Conservation (phyloP, 75 land plant species). For the Pseudotsuga menziesii region DNA sequence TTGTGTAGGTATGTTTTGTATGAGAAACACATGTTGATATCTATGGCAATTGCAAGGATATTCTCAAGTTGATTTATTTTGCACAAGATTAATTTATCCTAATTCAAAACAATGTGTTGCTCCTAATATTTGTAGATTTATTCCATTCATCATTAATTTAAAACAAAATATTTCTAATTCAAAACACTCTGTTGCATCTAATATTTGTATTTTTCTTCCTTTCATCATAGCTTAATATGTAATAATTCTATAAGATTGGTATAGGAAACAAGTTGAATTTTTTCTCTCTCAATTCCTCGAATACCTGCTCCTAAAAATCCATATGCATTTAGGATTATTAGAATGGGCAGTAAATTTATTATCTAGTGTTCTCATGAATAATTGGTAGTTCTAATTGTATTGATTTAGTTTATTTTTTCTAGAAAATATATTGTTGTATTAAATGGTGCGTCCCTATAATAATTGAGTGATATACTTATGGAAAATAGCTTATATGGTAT, state of each 20-base stretch:
- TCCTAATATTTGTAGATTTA: neutral
- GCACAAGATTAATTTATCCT: neutral
- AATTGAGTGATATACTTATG: neutral
- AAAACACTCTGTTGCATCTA: neutral
- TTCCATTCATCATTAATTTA: constrained; percentile 2
- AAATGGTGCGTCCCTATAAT: neutral
- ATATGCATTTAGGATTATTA: constrained; percentile 40
- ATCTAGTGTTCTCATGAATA: too few relatives aligned
- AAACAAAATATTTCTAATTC: neutral
- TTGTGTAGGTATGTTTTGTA: too few relatives aligned
- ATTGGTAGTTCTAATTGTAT: too few relatives aligned
- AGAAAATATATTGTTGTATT: too few relatives aligned
- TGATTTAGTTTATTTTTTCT: too few relatives aligned
- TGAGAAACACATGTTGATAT: neutral
- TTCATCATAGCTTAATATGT: constrained; percentile 24
- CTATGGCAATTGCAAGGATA: neutral
- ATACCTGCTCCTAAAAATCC: constrained; percentile 25
- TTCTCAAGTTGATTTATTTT: neutral
- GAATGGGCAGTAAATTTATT: neutral
- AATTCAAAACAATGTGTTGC: neutral
- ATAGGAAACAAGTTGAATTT: constrained; percentile 29
- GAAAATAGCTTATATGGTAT: too few relatives aligned
- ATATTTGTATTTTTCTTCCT: neutral
- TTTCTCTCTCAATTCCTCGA: constrained; percentile 39
- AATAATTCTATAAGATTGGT: constrained; percentile 45